Conservation (phyloP, 306 rosid species). For the Lotus japonicus region DNA sequence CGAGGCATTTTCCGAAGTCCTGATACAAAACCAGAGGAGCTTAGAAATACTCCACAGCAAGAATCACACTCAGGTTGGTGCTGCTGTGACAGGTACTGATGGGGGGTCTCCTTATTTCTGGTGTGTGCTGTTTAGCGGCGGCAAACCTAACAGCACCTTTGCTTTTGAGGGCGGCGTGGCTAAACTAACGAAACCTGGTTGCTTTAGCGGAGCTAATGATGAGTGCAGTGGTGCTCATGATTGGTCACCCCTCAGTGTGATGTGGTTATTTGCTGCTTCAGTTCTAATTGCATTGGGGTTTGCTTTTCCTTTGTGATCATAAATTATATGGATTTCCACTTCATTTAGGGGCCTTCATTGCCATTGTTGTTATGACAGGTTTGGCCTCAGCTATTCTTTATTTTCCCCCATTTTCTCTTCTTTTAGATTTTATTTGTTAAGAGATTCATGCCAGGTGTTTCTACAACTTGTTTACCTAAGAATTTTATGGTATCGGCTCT, state of each 20-base stretch:
- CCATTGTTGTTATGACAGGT: constrained; percentile 21
- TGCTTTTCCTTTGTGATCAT: constrained; percentile 45
- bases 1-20: constrained; percentile 60
- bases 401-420: not conserved
- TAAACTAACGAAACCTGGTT: constrained; percentile 65
- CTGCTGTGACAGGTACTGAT: constrained; percentile 80
- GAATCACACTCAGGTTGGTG: constrained; percentile 87
- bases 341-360: constrained; percentile 12
- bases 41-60: constrained; percentile 61
- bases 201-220: constrained; percentile 91
- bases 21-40: constrained; percentile 61
- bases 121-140: constrained; percentile 87
- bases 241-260: constrained; percentile 31
- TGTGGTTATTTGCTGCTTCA: constrained; percentile 39
- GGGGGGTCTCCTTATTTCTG: constrained; percentile 87
- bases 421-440: constrained; percentile 14
- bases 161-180: constrained; percentile 62
- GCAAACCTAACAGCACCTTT: constrained; percentile 59
- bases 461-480: constrained; percentile 4
- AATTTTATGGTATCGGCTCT: constrained; percentile 14
- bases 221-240: constrained; percentile 50
- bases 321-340: constrained; percentile 13
- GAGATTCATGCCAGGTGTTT: constrained; percentile 19
- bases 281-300: constrained; percentile 33
- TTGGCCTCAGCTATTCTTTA: constrained; percentile 34